phyloP scores from a whole-genome alignment of 2,329 filamentous ascomycete species.

The Podosphaera aphanis region DNA sequence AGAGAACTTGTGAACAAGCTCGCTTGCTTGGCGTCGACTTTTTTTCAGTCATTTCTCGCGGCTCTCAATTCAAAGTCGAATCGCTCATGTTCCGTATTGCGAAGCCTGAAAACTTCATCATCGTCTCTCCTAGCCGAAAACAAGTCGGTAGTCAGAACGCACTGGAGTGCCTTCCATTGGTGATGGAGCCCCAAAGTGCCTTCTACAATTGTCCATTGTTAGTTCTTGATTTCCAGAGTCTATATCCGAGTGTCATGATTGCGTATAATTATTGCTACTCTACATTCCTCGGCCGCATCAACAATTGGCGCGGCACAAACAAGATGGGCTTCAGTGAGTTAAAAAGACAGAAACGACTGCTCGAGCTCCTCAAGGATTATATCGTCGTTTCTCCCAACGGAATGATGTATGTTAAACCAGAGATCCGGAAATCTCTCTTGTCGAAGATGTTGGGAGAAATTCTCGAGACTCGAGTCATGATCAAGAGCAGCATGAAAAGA shows the following conservation, averaged over 20 bases:
- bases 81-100: slow-evolving; percentile 97
- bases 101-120: slow-evolving; percentile 81
- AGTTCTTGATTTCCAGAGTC: slow-evolving; percentile 83
- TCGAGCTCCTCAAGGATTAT: slow-evolving; percentile 58
- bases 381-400: slow-evolving; percentile 90
- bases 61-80: slow-evolving; percentile 96
- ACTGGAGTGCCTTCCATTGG: slow-evolving; percentile 75
- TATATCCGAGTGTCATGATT: slow-evolving; percentile 97
- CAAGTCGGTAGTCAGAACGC: slow-evolving; percentile 90
- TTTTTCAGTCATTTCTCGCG: slow-evolving; percentile 82
- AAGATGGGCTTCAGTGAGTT: slow-evolving; percentile 93
- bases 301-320: slow-evolving; percentile 69
- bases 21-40: slow-evolving; percentile 86
- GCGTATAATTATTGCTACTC: slow-evolving; percentile 99
- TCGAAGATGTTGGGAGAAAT: slow-evolving; percentile 96
- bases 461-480: slow-evolving; percentile 87
- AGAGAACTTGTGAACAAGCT: slow-evolving; percentile 82
- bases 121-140: slow-evolving; percentile 72
- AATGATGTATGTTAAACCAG: slow-evolving; percentile 77
- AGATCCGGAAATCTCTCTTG: slow-evolving; percentile 69
- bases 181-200: slow-evolving; percentile 91
- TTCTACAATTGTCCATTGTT: slow-evolving; percentile 81
- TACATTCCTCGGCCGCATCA: slow-evolving; percentile 71
- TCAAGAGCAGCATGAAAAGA: slow-evolving; percentile 87
- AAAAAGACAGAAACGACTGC: slow-evolving; percentile 46